Percentiles rank a stretch among this genome's conserved stretches.
Evolutionary conservation across 768 basidiomycete genomes (phyloP).

Genomic region (Suillus occidentalis): DNA sequence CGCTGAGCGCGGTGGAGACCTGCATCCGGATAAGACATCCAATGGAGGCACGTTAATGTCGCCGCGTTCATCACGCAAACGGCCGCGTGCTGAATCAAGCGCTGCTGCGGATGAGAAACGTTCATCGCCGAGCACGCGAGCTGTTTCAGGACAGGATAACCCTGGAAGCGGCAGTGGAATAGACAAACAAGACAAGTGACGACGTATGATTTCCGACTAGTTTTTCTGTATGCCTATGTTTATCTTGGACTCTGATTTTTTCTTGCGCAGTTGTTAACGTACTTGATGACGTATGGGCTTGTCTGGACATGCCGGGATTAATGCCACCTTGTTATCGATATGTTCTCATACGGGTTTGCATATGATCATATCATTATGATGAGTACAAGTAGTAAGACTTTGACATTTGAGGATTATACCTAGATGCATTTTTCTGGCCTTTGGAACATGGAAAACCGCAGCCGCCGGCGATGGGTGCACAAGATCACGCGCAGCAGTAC

Average conservation of each 20-base stretch:
- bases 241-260: conserved; percentile 5
- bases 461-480: not conserved
- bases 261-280: conserved; percentile 1
- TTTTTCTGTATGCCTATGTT: not conserved
- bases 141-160: conserved; percentile 16
- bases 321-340: not conserved
- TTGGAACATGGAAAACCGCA: not conserved
- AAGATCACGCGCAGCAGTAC: not conserved
- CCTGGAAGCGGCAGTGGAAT: conserved; percentile 18
- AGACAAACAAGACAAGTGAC: conserved; percentile 30
- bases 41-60: conserved; percentile 21
- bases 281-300: conserved; percentile 7
- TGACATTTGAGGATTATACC: not conserved
- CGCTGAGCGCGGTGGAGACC: conserved; percentile 25
- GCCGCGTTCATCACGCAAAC: conserved; percentile 28
- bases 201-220: not conserved
- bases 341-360: not conserved
- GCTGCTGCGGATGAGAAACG: conserved; percentile 20
- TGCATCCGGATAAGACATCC: conserved; percentile 18
- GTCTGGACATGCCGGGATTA: conserved; percentile 7
- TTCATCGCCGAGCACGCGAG: conserved; percentile 16
- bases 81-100: conserved; percentile 24
- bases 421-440: not conserved
- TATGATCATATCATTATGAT: not conserved
- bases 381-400: not conserved